Conservation (phyloP, 345 rosid species). For the Salix udensis region DNA sequence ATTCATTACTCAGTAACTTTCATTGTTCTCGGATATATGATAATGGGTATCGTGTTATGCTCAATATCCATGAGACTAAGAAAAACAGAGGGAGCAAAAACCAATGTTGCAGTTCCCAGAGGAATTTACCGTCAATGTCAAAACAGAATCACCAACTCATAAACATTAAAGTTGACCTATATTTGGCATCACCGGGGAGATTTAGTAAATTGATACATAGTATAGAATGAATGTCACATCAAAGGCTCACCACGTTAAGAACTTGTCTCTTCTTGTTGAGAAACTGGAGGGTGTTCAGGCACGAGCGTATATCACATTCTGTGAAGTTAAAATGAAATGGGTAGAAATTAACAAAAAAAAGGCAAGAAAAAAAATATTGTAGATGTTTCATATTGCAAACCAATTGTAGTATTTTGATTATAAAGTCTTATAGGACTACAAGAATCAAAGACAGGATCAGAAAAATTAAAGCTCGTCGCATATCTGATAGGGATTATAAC, state of each 20-base stretch:
- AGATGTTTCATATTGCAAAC: neutral
- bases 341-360: neutral
- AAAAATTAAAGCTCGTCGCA: neutral
- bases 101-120: neutral
- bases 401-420: neutral
- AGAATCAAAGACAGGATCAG: neutral
- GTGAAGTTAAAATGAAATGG: constrained; percentile 27
- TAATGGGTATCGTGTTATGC: neutral
- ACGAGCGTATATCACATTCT: constrained; percentile 93
- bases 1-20: neutral
- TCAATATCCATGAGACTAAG: neutral
- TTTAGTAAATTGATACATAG: neutral
- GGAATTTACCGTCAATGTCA: neutral
- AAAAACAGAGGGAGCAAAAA: neutral
- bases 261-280: constrained; percentile 81
- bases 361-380: neutral
- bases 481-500: constrained; percentile 11
- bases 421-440: neutral
- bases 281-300: constrained; percentile 96
- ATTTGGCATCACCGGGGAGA: neutral
- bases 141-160: neutral
- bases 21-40: neutral
- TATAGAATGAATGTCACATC: neutral
- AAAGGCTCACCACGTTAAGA: constrained; percentile 67
- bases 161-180: neutral